phyloP scores from a whole-genome alignment of 2,329 filamentous ascomycete species.

The Plectosphaerella cucumerina region DNA sequence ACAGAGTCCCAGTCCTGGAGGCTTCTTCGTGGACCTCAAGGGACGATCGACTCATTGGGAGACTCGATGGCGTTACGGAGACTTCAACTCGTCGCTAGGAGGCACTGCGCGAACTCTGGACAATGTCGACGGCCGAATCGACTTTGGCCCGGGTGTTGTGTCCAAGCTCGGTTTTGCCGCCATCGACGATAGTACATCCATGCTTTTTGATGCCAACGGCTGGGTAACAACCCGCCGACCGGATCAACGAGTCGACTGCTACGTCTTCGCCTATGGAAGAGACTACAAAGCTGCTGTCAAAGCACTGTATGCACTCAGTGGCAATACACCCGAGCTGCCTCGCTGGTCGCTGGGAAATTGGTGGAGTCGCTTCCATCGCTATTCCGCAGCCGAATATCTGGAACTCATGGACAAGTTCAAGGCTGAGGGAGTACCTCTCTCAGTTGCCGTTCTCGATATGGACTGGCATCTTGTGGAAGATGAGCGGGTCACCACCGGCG shows the following conservation, averaged over 20 bases:
- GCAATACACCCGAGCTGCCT: constrained; percentile 50
- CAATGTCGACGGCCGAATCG: constrained; percentile 42
- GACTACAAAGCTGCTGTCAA: constrained; percentile 53
- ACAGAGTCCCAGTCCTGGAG: background rate
- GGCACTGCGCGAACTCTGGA: constrained; percentile 54
- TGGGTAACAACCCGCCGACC: constrained; percentile 43
- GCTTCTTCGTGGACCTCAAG: constrained; percentile 24
- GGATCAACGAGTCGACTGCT: constrained; percentile 50
- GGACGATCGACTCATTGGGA: constrained; percentile 34
- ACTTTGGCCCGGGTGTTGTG: constrained; percentile 47
- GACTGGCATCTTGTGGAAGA: constrained; percentile 59
- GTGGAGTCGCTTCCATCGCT: constrained; percentile 62
- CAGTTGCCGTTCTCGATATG: constrained; percentile 60
- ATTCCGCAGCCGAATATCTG: constrained; percentile 51
- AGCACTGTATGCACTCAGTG: constrained; percentile 51
- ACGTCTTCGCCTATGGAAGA: constrained; percentile 56
- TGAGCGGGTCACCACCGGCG: constrained; percentile 35
- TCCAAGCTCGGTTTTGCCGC: constrained; percentile 45
- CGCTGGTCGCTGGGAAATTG: constrained; percentile 58
- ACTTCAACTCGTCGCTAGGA: constrained; percentile 31
- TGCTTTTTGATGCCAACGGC: constrained; percentile 51
- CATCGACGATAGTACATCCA: constrained; percentile 50
- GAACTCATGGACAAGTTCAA: constrained; percentile 53
- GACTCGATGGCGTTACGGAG: constrained; percentile 48
- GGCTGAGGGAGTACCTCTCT: constrained; percentile 47